Base-by-base conservation (phyloP, 805 yeast species). In the Osmozyma mogii region DNA sequence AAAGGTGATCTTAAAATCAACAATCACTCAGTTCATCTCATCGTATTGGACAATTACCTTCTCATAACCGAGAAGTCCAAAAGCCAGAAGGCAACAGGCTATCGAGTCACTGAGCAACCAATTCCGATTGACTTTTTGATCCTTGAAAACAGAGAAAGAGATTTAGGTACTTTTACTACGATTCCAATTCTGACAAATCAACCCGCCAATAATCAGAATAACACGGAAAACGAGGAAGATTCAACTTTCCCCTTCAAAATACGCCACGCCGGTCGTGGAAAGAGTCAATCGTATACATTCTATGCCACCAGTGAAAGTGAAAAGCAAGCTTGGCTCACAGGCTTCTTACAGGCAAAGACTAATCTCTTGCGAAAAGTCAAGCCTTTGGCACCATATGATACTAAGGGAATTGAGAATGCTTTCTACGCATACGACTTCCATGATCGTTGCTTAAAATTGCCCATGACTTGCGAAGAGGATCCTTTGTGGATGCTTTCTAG, bases 31-130 rank as follows among this genome's bases (percentile, higher is more conserved):
- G 56, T 54, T 27, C 68, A 72, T 39, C 43, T 81, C 15, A 71
- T 83, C 12, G 54, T 84, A 17, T 54, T 84, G 30, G 94, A 84
- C 47, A 82, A 84, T 44, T 82, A 66, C 42, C 53, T 84, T 25
- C 46, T 84, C 18, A 67, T 84, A 1, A 77, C 84, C 1, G 78
- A 84, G 23, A 65, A 64, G 27, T 51, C 69, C 3, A 59, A 61
- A 6, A 69, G 65, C 25, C 68, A 59, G 6, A 37, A 50, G 8
- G 42, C 41, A 48, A 30, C 36, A 26, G 65, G 37, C 9, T 58
- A 48, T 33, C 44, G 64, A 38, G 65, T 77, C 8, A 28, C 40
- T 1, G 47, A 43, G 20, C 41, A 62, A 61, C 84, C 84, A 1
- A 70, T 77, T 7, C 78, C 82, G 0, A 60, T 75, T 15, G 80